Evolutionary conservation across 2,329 filamentous ascomycete genomes (phyloP).

Genomic region (Tolypocladium cylindrosporum): DNA sequence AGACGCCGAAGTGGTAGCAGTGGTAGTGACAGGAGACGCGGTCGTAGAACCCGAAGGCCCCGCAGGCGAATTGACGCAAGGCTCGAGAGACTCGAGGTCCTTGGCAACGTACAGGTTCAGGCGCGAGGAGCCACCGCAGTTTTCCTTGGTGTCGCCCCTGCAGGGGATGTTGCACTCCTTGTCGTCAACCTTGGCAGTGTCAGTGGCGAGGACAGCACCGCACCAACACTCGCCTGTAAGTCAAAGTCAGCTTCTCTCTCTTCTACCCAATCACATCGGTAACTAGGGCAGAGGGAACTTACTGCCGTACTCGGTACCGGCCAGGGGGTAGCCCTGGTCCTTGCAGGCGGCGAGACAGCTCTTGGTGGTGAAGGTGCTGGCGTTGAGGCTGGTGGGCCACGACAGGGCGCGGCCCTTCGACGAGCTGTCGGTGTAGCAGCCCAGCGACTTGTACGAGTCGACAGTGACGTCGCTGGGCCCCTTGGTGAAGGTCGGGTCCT

Average conservation of each 20-base stretch:
- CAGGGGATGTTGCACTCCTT: conserved; percentile 41
- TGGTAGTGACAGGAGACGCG: conserved; percentile 5
- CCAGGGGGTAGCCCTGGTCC: conserved; percentile 33
- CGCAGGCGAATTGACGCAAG: conserved; percentile 29
- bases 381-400: conserved; percentile 28
- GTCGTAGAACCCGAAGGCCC: conserved; percentile 15
- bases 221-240: conserved; percentile 34
- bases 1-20: conserved; percentile 7
- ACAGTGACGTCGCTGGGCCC: conserved; percentile 34
- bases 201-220: conserved; percentile 41
- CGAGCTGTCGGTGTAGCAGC: conserved; percentile 46
- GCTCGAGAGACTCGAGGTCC: conserved; percentile 39
- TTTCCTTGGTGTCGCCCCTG: conserved; percentile 31
- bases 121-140: conserved; percentile 31
- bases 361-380: conserved; percentile 28
- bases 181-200: conserved; percentile 23
- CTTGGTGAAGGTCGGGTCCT: conserved; percentile 36
- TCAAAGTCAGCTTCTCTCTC: neutral
- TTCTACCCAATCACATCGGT: neutral
- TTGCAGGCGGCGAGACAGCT: conserved; percentile 32
- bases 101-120: conserved; percentile 37
- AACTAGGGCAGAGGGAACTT: conserved; percentile 1
- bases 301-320: conserved; percentile 35
- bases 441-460: conserved; percentile 46
- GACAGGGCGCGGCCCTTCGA: conserved; percentile 32